These are phyloP conservation scores for Pedinophyceae sp. DNA, from an alignment of 139 green algal genomes.

Conservation along the genomic window DNA sequence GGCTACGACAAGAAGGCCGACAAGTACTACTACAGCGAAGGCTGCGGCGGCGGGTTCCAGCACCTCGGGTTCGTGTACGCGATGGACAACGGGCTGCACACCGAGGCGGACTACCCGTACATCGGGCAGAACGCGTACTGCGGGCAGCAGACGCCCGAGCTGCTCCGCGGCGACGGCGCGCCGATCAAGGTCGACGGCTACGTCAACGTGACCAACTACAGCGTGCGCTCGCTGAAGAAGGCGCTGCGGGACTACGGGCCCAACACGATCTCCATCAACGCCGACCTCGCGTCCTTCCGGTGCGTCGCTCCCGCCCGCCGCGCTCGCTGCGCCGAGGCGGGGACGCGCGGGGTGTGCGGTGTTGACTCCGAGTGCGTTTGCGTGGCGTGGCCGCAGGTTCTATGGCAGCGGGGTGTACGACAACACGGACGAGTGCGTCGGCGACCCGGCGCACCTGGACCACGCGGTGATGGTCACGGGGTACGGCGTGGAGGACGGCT, in stretches of 20 bases:
- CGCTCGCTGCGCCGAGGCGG: no score
- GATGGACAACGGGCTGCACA: conserved; percentile 10
- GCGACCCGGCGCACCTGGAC: conserved; percentile 17
- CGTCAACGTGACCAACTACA: conserved; percentile 23
- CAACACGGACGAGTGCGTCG: conserved; percentile 8
- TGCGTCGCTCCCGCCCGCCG: neutral
- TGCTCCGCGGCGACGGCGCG: conserved; percentile 1
- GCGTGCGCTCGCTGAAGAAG: conserved; percentile 24
- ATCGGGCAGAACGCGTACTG: conserved; percentile 30
- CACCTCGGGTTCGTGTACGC: conserved; percentile 21
- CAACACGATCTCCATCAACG: conserved; percentile 23
- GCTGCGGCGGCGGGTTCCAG: conserved; percentile 25
- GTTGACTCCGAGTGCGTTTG: no score
- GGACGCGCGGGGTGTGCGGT: no score
- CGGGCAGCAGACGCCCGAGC: neutral
- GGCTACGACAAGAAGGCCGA: no score
- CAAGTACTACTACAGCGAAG: no score
- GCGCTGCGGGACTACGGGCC: conserved; percentile 26
- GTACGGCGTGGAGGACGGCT: conserved; percentile 10
- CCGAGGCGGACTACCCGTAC: conserved; percentile 31
- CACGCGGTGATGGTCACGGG: conserved; percentile 38
- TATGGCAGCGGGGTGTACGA: conserved; percentile 23
- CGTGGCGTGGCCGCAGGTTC: conserved; percentile 25
- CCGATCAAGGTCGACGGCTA: conserved; percentile 17
- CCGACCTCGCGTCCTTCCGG: conserved; percentile 3